Evolutionary conservation across 2,329 filamentous ascomycete genomes (phyloP).

Genomic region (Ophiocordyceps sinensis): DNA sequence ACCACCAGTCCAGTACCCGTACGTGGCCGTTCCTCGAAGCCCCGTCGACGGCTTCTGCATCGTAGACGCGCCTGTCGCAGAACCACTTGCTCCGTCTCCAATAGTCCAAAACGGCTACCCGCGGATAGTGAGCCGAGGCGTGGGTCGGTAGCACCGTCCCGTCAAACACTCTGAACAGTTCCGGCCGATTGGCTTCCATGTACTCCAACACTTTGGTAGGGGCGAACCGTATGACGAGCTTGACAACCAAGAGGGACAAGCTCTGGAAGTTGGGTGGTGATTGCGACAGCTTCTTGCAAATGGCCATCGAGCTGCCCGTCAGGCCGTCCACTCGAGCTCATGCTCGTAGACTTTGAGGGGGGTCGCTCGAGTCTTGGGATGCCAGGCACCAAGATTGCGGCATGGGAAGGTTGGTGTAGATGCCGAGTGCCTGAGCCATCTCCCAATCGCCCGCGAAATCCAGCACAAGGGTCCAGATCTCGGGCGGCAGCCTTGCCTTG

Average conservation of each 20-base stretch:
- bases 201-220: conserved; percentile 65
- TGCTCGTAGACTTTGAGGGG: conserved; percentile 58
- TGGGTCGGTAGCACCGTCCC: conserved; percentile 77
- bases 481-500: conserved; percentile 51
- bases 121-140: conserved; percentile 74
- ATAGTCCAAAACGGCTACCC: conserved; percentile 75
- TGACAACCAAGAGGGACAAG: conserved; percentile 68
- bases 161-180: conserved; percentile 78
- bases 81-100: conserved; percentile 78
- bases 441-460: conserved; percentile 85
- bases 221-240: conserved; percentile 83
- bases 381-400: conserved; percentile 54
- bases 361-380: conserved; percentile 45
- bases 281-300: conserved; percentile 59
- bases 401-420: conserved; percentile 63
- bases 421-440: conserved; percentile 62
- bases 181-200: conserved; percentile 42
- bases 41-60: conserved; percentile 69
- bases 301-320: conserved; percentile 51
- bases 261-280: conserved; percentile 56
- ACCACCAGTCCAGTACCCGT: conserved; percentile 85
- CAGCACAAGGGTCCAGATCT: conserved; percentile 82
- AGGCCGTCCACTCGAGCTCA: conserved; percentile 73
- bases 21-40: conserved; percentile 78
- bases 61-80: conserved; percentile 67